Percentiles rank a stretch among this genome's conserved stretches.
Evolutionary conservation across 2,329 filamentous ascomycete species (phyloP).

Genomic region (Pseudohalonectria lignicola): DNA sequence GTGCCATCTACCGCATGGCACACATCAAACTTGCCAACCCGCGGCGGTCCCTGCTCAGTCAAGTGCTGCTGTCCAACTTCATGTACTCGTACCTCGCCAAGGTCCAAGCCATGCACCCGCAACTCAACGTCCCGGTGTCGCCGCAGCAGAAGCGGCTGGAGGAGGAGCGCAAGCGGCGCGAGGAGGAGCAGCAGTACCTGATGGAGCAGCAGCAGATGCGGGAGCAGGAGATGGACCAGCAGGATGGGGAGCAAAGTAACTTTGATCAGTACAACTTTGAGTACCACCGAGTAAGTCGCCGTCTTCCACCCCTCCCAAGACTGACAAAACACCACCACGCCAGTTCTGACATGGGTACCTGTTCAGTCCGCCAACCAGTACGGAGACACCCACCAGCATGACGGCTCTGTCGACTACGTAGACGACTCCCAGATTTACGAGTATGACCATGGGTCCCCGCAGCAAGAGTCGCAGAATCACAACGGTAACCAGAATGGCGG

Average conservation of each 20-base stretch:
- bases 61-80: constrained; percentile 95
- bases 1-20: constrained; percentile 96
- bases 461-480: constrained; percentile 6
- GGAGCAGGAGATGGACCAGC: constrained; percentile 8
- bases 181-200: constrained; percentile 30
- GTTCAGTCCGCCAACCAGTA: constrained; percentile 19
- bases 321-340: no score
- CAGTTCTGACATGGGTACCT: no score
- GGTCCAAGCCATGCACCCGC: constrained; percentile 96
- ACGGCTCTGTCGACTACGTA: constrained; percentile 16
- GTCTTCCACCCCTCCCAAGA: background rate
- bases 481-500: constrained; percentile 4
- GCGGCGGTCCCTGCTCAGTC: constrained; percentile 79
- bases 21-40: constrained; percentile 99
- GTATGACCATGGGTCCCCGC: constrained; percentile 17
- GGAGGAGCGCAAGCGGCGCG: constrained; percentile 35
- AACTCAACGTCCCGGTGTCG: constrained; percentile 81
- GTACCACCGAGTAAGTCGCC: constrained; percentile 21
- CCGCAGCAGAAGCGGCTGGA: constrained; percentile 38
- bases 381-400: constrained; percentile 13
- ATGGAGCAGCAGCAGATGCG: constrained; percentile 16
- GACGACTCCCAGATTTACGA: constrained; percentile 22
- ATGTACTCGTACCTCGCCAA: constrained; percentile 99
- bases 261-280: constrained; percentile 21
- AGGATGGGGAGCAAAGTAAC: constrained; percentile 11